Evolutionary conservation across 495 filamentous ascomycete genomes (phyloP).

Genomic region (Patellaria atrata): DNA sequence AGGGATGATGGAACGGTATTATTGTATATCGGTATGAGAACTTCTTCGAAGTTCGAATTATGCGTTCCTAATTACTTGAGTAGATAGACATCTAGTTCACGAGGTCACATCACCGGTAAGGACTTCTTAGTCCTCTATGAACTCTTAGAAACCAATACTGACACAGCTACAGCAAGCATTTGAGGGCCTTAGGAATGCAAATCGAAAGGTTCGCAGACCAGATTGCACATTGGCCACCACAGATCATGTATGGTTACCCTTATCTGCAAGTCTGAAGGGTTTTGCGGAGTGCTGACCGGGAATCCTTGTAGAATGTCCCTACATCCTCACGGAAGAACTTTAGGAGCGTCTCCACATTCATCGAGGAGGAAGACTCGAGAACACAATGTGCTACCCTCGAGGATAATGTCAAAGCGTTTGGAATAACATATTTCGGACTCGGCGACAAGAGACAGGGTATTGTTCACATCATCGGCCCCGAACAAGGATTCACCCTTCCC

Average conservation of each 20-base stretch:
- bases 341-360: constrained; percentile 72
- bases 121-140: constrained; percentile 13
- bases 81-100: constrained; percentile 88
- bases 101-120: constrained; percentile 90
- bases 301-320: constrained; percentile 60
- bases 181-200: constrained; percentile 79
- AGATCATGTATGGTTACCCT: constrained; percentile 61
- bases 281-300: constrained; percentile 10
- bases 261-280: constrained; percentile 4
- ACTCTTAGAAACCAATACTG: constrained; percentile 7
- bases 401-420: constrained; percentile 92
- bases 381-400: constrained; percentile 90
- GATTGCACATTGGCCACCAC: constrained; percentile 95
- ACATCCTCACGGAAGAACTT: constrained; percentile 78
- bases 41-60: background rate
- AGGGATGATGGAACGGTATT: constrained; percentile 83
- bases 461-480: constrained; percentile 96
- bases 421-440: constrained; percentile 92
- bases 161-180: constrained; percentile 66
- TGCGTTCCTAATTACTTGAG: constrained; percentile 6
- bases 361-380: constrained; percentile 86
- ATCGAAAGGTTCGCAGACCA: constrained; percentile 73
- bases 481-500: constrained; percentile 96
- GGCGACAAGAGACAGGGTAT: constrained; percentile 96
- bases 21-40: constrained; percentile 70